Conservation (phyloP, 257 asterid species). For the Solanum sitiens region DNA sequence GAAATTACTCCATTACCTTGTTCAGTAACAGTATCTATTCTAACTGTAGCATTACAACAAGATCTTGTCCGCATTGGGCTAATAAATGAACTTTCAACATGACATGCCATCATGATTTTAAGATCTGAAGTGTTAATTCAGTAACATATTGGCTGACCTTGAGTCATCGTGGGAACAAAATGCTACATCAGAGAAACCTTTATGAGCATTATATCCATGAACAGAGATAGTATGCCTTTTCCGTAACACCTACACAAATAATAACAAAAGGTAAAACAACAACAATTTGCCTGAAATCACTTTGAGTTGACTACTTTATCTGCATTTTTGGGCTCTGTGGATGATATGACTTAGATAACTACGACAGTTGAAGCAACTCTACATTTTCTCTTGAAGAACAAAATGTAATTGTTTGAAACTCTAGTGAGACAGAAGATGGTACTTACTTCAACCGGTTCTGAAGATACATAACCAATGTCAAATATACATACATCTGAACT, state of each 20-base stretch:
- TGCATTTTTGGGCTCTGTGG: background rate
- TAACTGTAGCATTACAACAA: background rate
- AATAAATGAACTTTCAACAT: background rate
- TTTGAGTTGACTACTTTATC: background rate
- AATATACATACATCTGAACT: conserved; percentile 55
- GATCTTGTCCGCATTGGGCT: background rate
- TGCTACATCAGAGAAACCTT: conserved; percentile 74
- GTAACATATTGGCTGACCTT: conserved; percentile 33
- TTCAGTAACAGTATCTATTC: background rate
- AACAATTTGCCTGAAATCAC: background rate
- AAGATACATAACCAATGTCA: conserved; percentile 76
- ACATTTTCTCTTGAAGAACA: background rate
- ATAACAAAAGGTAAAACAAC: conserved; percentile 3
- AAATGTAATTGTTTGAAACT: background rate
- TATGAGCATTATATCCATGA: conserved; percentile 53
- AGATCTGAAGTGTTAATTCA: background rate
- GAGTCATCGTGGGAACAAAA: conserved; percentile 63
- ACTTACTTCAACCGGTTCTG: conserved; percentile 79
- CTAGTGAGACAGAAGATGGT: conserved; percentile 6
- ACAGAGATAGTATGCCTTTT: conserved; percentile 62
- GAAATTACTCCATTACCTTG: background rate
- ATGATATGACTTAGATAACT: background rate
- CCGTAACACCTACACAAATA: conserved; percentile 49
- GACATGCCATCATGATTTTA: background rate
- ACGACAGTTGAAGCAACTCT: background rate